Evolutionary conservation across 306 rosid genomes (phyloP).

Genomic region (Cicer bijugum): DNA sequence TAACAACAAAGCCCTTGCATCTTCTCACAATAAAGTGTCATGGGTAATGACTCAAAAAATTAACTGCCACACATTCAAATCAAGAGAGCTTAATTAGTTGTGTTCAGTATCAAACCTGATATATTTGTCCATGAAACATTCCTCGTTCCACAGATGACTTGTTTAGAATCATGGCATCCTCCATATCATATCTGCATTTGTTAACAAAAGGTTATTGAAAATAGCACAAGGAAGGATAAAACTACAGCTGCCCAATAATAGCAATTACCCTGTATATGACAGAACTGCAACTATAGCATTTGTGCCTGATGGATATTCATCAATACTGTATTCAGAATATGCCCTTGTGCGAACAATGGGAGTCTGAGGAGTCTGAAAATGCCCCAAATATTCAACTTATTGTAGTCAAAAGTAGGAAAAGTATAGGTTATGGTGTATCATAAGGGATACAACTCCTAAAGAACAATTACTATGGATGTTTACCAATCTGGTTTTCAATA

Average conservation of each 20-base stretch:
- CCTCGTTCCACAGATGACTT: conserved; percentile 98
- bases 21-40: conserved; percentile 2
- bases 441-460: conserved; percentile 21
- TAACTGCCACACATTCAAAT: conserved; percentile 10
- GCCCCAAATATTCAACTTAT: conserved; percentile 40
- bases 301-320: conserved; percentile 91
- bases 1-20: conserved; percentile 12
- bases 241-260: conserved; percentile 32
- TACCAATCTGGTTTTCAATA: conserved; percentile 28
- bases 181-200: conserved; percentile 87
- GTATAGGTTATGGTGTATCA: conserved; percentile 7
- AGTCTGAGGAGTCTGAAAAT: conserved; percentile 83
- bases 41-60: neutral
- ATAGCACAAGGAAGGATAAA: conserved; percentile 28
- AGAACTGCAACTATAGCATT: conserved; percentile 96
- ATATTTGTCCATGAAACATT: conserved; percentile 92
- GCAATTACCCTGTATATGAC: conserved; percentile 90
- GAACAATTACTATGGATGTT: conserved; percentile 13
- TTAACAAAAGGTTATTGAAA: conserved; percentile 35
- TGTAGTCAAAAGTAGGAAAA: conserved; percentile 11
- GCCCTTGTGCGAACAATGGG: conserved; percentile 89
- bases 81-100: conserved; percentile 27
- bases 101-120: conserved; percentile 65
- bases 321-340: conserved; percentile 67
- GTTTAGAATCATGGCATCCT: conserved; percentile 96